These are phyloP conservation scores for Starmera quercuum DNA, from an alignment of 805 yeast species.

Conservation along the genomic window DNA sequence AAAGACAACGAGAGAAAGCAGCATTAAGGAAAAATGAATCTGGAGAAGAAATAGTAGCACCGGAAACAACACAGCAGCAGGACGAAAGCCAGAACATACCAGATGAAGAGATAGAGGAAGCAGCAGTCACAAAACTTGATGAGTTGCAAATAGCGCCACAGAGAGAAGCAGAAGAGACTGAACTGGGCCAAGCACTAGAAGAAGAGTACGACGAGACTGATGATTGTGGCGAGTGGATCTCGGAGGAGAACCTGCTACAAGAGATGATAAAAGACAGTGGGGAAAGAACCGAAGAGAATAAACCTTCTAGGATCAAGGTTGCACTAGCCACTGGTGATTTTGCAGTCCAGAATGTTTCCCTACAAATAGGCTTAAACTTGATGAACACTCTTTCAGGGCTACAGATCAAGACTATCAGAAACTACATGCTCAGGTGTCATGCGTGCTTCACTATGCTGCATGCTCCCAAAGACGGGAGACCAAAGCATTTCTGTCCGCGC, in stretches of 20 bases:
- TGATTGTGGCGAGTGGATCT: constrained; percentile 91
- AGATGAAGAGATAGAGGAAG: constrained; percentile 3
- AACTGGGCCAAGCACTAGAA: constrained; percentile 10
- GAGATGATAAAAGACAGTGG: constrained; percentile 62
- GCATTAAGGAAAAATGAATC: constrained; percentile 18
- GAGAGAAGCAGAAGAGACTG: constrained; percentile 1
- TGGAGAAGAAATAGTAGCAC: constrained; percentile 4
- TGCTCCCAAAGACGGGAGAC: constrained; percentile 64
- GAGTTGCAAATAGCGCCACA: constrained; percentile 1
- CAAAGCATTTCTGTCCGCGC: constrained; percentile 85
- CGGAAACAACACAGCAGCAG: constrained; percentile 6
- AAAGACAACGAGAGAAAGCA: constrained; percentile 52
- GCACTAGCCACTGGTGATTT: constrained; percentile 95
- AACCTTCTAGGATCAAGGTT: constrained; percentile 43
- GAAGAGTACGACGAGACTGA: constrained; percentile 44
- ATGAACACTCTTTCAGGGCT: constrained; percentile 81
- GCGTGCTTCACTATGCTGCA: constrained; percentile 88
- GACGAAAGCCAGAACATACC: constrained; percentile 2
- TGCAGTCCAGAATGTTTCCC: constrained; percentile 91
- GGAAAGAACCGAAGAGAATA: constrained; percentile 40
- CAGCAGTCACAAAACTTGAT: constrained; percentile 5
- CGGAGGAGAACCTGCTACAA: constrained; percentile 74
- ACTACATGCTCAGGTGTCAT: constrained; percentile 93
- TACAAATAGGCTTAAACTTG: constrained; percentile 82
- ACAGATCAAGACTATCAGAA: constrained; percentile 77